phyloP scores from a whole-genome alignment of 2,329 filamentous ascomycete genomes.

The Tolypocladium tundrense region DNA sequence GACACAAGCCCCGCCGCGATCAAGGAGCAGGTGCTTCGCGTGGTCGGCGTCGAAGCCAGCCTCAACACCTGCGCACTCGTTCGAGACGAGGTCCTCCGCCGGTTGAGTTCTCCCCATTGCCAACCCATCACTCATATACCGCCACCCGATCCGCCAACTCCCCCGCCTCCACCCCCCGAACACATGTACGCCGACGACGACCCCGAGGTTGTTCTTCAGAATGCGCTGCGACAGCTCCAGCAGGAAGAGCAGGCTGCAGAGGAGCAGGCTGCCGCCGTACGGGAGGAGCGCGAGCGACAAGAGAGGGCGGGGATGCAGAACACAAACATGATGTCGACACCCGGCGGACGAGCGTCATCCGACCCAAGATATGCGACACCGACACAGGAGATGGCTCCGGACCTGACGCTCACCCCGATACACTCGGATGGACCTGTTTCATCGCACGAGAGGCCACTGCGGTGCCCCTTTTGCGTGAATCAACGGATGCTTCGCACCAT shows the following conservation, averaged over 20 bases:
- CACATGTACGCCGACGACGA: conserved; percentile 41
- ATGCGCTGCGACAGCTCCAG: conserved; percentile 47
- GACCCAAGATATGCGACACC: conserved; percentile 24
- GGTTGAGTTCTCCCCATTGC: conserved; percentile 14
- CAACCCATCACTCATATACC: conserved; percentile 9
- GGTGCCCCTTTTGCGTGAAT: conserved; percentile 53
- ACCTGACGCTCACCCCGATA: conserved; percentile 45
- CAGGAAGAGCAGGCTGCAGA: conserved; percentile 49
- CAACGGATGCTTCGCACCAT: conserved; percentile 50
- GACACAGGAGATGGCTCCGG: conserved; percentile 23
- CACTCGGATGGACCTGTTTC: conserved; percentile 37
- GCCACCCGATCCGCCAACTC: conserved; percentile 11
- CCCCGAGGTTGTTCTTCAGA: conserved; percentile 47
- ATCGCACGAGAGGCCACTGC: conserved; percentile 36
- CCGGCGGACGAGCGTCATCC: conserved; percentile 15
- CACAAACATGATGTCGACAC: conserved; percentile 21
- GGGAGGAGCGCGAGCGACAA: conserved; percentile 40
- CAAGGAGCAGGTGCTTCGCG: conserved; percentile 44
- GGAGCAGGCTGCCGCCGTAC: conserved; percentile 42
- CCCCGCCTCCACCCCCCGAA: conserved; percentile 21
- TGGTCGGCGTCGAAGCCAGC: conserved; percentile 43
- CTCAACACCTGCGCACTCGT: conserved; percentile 46
- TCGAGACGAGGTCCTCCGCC: conserved; percentile 45
- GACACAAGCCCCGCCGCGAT: conserved; percentile 52
- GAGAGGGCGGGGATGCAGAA: conserved; percentile 26